phyloP scores from a whole-genome alignment of 805 yeast species.

The Candida vaughaniae region DNA sequence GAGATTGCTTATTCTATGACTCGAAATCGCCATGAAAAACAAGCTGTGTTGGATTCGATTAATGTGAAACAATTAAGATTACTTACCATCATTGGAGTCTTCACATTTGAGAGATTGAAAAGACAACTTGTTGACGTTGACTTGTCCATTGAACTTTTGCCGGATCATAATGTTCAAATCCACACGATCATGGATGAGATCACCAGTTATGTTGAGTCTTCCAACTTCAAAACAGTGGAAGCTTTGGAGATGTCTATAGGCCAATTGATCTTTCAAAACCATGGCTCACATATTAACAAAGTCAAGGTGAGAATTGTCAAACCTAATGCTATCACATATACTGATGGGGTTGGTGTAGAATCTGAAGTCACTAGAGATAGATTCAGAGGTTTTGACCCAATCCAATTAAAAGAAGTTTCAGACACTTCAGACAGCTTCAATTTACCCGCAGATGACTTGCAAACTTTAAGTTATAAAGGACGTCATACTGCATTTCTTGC shows the following conservation, averaged over 20 bases:
- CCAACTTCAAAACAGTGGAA: slow-evolving; percentile 89
- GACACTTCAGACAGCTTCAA: slow-evolving; percentile 20
- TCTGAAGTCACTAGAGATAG: slow-evolving; percentile 49
- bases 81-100: slow-evolving; percentile 86
- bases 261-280: slow-evolving; percentile 48
- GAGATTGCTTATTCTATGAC: slow-evolving; percentile 41
- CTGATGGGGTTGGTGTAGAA: slow-evolving; percentile 89
- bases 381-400: slow-evolving; percentile 26
- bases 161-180: slow-evolving; percentile 35
- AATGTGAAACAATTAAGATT: slow-evolving; percentile 53
- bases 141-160: slow-evolving; percentile 29
- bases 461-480: slow-evolving; percentile 1
- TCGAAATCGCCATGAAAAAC: slow-evolving; percentile 23
- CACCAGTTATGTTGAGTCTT: slow-evolving; percentile 62
- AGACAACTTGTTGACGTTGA: slow-evolving; percentile 76
- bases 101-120: slow-evolving; percentile 81
- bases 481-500: slow-evolving; percentile 69
- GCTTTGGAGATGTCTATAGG: slow-evolving; percentile 79
- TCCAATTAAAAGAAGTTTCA: slow-evolving; percentile 5
- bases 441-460: slow-evolving; percentile 26
- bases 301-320: slow-evolving; percentile 69
- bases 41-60: slow-evolving; percentile 20
- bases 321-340: slow-evolving; percentile 83
- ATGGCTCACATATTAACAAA: slow-evolving; percentile 29
- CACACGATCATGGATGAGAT: slow-evolving; percentile 47